A percentile compares a stretch with the other conserved stretches of the same genome.
phyloP scores from a whole-genome alignment of 306 rosid species.

The Hippophae rhamnoides region DNA sequence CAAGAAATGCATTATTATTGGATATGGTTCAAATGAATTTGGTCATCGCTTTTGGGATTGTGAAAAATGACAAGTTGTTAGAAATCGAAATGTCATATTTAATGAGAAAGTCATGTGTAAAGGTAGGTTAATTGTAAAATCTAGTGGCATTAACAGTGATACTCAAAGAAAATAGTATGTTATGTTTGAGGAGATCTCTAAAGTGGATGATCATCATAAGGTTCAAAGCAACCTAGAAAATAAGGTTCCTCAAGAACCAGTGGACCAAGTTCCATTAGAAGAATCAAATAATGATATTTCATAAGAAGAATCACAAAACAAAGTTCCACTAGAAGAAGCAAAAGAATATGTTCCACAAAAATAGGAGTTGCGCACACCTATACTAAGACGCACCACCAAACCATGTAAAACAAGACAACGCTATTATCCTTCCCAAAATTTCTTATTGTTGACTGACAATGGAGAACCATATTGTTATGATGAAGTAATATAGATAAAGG shows the following conservation, averaged over 20 bases:
- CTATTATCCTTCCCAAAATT: too few species aligned
- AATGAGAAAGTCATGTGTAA: neutral
- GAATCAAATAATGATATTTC: too few species aligned
- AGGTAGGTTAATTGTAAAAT: neutral
- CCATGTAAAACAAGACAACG: neutral
- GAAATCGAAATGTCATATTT: neutral
- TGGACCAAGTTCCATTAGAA: too few species aligned
- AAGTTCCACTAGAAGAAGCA: too few species aligned
- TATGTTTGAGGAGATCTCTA: neutral
- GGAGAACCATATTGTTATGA: neutral
- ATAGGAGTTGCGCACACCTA: neutral
- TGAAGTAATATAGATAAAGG: neutral
- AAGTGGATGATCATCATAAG: too few species aligned
- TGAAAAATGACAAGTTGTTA: neutral
- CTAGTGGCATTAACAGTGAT: neutral
- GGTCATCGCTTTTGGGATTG: neutral
- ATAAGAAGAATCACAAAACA: too few species aligned
- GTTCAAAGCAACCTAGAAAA: too few species aligned
- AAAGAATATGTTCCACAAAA: too few species aligned
- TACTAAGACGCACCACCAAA: neutral
- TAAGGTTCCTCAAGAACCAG: too few species aligned
- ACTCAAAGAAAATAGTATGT: neutral
- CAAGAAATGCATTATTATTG: neutral
- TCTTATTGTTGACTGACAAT: too few species aligned
- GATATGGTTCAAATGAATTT: neutral